These are phyloP conservation scores for Eucalyptus fibrosa DNA, from an alignment of 345 rosid species.

Conservation along the genomic window DNA sequence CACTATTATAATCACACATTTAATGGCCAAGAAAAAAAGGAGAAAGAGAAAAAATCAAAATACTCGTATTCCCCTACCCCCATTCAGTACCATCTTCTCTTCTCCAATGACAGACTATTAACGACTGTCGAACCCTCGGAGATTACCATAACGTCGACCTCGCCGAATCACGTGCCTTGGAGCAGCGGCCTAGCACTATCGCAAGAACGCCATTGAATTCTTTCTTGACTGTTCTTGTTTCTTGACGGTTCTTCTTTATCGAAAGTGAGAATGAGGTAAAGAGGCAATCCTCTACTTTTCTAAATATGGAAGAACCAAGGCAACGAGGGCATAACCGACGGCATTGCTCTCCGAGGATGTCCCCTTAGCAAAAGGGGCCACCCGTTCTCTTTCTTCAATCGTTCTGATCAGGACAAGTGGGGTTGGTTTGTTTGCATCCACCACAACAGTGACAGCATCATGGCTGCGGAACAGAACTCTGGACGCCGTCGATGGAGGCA, in stretches of 20 bases:
- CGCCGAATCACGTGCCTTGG: background rate
- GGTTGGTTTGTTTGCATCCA: background rate
- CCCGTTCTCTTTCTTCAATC: too few species aligned
- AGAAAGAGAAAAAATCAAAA: background rate
- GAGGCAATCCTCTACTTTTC: background rate
- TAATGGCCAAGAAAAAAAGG: background rate
- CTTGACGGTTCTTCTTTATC: too few species aligned
- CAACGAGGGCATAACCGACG: background rate
- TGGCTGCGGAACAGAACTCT: background rate
- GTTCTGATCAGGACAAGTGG: background rate
- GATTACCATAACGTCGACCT: background rate
- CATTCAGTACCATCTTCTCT: background rate
- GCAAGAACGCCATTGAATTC: background rate
- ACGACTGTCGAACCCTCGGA: background rate
- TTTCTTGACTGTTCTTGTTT: background rate
- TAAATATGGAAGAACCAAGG: background rate
- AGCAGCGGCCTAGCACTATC: background rate
- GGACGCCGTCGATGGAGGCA: background rate
- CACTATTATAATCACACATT: background rate
- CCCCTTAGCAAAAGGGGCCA: background rate
- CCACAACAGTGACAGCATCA: fast-evolving
- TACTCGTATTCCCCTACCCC: background rate
- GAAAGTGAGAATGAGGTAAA: background rate
- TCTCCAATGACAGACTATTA: background rate
- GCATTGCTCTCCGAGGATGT: background rate